Conservation (phyloP, 2,329 filamentous ascomycete species). For the Ampelomyces quisqualis region DNA sequence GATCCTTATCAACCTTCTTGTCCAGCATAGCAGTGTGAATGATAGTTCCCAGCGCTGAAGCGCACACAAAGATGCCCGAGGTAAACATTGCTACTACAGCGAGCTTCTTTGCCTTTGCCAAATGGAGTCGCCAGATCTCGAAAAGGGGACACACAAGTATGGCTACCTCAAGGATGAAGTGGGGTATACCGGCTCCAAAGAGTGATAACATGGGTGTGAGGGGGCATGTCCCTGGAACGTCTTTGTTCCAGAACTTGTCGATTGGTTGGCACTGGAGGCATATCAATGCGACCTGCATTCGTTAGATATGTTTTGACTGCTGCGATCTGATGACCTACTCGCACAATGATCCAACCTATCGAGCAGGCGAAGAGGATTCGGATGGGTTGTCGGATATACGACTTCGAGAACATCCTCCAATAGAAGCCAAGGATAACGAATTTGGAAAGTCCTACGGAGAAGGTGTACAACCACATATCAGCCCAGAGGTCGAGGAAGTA, state of each 20-base stretch:
- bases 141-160: constrained; percentile 24
- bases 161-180: constrained; percentile 25
- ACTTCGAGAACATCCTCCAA: constrained; percentile 24
- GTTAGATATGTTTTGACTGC: not conserved
- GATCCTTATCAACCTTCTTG: constrained; percentile 14
- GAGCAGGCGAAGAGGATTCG: constrained; percentile 15
- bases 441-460: constrained; percentile 25
- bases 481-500: constrained; percentile 24
- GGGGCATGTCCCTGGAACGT: constrained; percentile 14
- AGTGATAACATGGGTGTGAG: constrained; percentile 24
- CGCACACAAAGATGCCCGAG: constrained; percentile 21
- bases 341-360: constrained; percentile 17
- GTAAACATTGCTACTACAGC: constrained; percentile 24
- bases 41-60: constrained; percentile 21
- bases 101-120: constrained; percentile 17
- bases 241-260: constrained; percentile 21
- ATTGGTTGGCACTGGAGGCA: constrained; percentile 22
- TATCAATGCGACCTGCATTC: constrained; percentile 17
- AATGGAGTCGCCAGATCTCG: constrained; percentile 20
- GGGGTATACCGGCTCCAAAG: constrained; percentile 18
- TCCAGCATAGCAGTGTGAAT: constrained; percentile 18
- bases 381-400: constrained; percentile 23
- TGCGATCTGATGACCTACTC: constrained; percentile 8
- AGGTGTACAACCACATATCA: constrained; percentile 30
- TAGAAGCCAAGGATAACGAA: constrained; percentile 27